phyloP scores from a whole-genome alignment of 768 basidiomycete species.

The Trichaptum fuscoviolaceum region DNA sequence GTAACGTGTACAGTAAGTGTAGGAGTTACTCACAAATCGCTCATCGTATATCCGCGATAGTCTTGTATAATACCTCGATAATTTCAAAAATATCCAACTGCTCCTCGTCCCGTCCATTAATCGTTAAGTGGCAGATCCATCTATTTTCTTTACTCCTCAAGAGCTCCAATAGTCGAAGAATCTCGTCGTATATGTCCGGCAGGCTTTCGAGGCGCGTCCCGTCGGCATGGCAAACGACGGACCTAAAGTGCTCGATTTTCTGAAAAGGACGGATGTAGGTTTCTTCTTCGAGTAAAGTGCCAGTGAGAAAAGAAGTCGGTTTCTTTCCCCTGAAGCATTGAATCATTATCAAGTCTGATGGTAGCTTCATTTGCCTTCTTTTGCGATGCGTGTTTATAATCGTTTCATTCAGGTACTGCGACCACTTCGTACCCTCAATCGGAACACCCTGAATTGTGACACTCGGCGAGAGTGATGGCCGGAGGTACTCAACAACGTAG shows the following conservation, averaged over 20 bases:
- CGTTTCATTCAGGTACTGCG: background rate
- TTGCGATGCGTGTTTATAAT: no score
- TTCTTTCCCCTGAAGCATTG: background rate
- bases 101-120: background rate
- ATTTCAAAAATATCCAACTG: background rate
- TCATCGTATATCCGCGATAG: no score
- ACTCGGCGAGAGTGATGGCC: background rate
- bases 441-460: background rate
- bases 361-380: background rate
- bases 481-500: background rate
- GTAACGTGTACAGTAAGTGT: no score
- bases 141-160: background rate
- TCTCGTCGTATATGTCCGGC: background rate
- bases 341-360: no score
- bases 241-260: background rate
- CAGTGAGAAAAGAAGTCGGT: no score
- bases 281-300: background rate
- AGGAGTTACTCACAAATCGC: no score
- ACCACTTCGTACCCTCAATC: background rate
- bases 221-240: background rate
- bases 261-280: background rate
- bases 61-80: no score
- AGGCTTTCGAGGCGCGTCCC: background rate
- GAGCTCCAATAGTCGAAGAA: background rate
- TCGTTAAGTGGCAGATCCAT: background rate